Evolutionary conservation across 371 early-diverging fungal genomes (phyloP).

Genomic region (Parasitella parasitica): DNA sequence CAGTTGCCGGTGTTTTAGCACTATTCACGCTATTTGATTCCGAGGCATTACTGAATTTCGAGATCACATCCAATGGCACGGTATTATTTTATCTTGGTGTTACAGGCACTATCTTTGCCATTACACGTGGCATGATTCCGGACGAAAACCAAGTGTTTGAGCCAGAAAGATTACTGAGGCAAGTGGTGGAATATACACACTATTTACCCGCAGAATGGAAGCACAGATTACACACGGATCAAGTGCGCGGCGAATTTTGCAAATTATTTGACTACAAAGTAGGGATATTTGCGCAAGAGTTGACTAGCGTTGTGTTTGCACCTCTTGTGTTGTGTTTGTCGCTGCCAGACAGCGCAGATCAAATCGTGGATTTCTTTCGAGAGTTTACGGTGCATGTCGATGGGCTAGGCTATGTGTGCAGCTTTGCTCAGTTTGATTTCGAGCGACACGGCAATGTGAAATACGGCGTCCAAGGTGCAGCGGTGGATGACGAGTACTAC

Average conservation of each 20-base stretch:
- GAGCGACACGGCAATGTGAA: conserved; percentile 80
- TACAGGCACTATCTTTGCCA: conserved; percentile 84
- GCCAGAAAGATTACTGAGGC: conserved; percentile 72
- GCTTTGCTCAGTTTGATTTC: conserved; percentile 93
- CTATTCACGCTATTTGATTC: conserved; percentile 84
- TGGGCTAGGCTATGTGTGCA: conserved; percentile 92
- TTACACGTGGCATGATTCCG: conserved; percentile 81
- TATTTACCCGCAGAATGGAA: conserved; percentile 90
- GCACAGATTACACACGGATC: conserved; percentile 79
- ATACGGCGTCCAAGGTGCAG: conserved; percentile 75
- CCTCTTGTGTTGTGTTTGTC: conserved; percentile 85
- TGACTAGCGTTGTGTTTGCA: conserved; percentile 79
- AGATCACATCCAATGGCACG: conserved; percentile 83
- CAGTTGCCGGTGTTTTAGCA: conserved; percentile 84
- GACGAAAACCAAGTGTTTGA: conserved; percentile 81
- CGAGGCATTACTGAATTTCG: conserved; percentile 84
- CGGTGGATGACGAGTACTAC: conserved; percentile 55
- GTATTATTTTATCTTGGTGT: conserved; percentile 91
- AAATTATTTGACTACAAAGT: conserved; percentile 80
- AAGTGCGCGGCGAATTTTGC: conserved; percentile 81
- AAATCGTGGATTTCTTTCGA: conserved; percentile 89
- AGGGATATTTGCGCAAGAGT: conserved; percentile 77
- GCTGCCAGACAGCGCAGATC: conserved; percentile 76
- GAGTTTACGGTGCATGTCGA: conserved; percentile 92
- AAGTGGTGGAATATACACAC: conserved; percentile 86